Evolutionary conservation across 768 basidiomycete genomes (phyloP).

Genomic region (Psilocybe cyanescens): DNA sequence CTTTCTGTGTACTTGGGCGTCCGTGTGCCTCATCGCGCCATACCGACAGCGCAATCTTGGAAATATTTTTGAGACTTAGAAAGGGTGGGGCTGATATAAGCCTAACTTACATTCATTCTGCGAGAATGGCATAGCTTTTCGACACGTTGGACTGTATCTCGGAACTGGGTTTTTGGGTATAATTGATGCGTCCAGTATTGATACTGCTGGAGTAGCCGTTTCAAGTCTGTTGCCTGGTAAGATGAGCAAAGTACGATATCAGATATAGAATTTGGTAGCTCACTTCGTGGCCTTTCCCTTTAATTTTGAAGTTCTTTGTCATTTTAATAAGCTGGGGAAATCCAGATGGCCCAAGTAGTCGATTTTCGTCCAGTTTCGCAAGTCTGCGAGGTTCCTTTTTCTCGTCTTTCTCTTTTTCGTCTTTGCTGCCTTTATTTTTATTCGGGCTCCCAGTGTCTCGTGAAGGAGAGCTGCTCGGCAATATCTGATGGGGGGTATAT

Average conservation of each 20-base stretch:
- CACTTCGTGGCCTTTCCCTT: slow-evolving; percentile 95
- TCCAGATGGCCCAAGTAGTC: slow-evolving; percentile 73
- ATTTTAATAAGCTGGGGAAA: slow-evolving; percentile 81
- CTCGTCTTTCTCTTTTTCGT: slow-evolving; percentile 33
- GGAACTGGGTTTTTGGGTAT: slow-evolving; percentile 88
- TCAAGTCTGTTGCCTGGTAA: slow-evolving; percentile 76
- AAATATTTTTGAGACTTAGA: slow-evolving; percentile 3
- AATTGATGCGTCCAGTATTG: slow-evolving; percentile 95
- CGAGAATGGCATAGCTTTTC: slow-evolving; percentile 89
- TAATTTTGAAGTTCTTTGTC: slow-evolving; percentile 76
- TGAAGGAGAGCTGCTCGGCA: slow-evolving; percentile 55
- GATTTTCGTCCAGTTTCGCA: slow-evolving; percentile 72
- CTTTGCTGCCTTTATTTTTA: slow-evolving; percentile 18
- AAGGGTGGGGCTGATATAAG: not conserved
- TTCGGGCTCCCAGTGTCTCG: slow-evolving; percentile 32
- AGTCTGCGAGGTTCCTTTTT: slow-evolving; percentile 54
- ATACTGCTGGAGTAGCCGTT: slow-evolving; percentile 79
- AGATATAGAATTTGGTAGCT: slow-evolving; percentile 4
- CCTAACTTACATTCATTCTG: slow-evolving; percentile 75
- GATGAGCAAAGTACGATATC: not conserved
- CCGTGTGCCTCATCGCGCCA: slow-evolving; percentile 73
- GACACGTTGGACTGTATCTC: slow-evolving; percentile 82
- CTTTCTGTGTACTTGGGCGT: slow-evolving; percentile 26
- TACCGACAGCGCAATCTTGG: slow-evolving; percentile 69
- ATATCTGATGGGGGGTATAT: slow-evolving; percentile 47